phyloP scores from a whole-genome alignment of 2,329 filamentous ascomycete species.

The Botryotinia globosa region DNA sequence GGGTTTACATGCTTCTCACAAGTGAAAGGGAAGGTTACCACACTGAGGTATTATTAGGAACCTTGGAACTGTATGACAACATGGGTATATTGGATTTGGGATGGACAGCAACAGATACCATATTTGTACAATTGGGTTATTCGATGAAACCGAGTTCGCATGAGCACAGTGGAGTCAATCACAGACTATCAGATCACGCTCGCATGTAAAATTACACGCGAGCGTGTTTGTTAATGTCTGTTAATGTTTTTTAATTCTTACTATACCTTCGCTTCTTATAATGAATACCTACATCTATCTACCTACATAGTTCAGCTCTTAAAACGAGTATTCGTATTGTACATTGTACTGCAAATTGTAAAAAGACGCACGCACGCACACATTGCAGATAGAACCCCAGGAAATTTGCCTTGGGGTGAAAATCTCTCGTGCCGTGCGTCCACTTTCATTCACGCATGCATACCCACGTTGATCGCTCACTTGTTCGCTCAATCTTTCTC shows the following conservation, averaged over 20 bases:
- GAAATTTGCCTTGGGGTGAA: neutral
- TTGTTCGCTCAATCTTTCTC: conserved; percentile 1
- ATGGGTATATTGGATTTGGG: neutral
- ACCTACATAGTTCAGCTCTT: neutral
- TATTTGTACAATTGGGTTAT: neutral
- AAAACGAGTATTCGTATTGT: neutral
- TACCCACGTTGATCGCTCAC: neutral
- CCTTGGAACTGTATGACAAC: neutral
- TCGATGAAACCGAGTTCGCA: neutral
- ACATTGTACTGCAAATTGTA: neutral
- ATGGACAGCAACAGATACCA: conserved; percentile 8
- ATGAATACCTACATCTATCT: neutral
- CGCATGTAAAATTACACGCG: neutral
- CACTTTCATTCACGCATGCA: neutral
- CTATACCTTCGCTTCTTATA: no score
- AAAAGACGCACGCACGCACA: neutral
- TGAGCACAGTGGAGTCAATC: neutral
- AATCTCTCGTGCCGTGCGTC: neutral
- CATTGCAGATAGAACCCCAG: neutral
- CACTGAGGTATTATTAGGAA: neutral
- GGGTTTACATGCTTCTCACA: neutral
- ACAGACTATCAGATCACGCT: neutral
- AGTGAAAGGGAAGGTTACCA: neutral
- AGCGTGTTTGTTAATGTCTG: neutral
- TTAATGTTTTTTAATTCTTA: neutral